phyloP scores from a whole-genome alignment of 305 asterid species.

The Fraxinus greggii region DNA sequence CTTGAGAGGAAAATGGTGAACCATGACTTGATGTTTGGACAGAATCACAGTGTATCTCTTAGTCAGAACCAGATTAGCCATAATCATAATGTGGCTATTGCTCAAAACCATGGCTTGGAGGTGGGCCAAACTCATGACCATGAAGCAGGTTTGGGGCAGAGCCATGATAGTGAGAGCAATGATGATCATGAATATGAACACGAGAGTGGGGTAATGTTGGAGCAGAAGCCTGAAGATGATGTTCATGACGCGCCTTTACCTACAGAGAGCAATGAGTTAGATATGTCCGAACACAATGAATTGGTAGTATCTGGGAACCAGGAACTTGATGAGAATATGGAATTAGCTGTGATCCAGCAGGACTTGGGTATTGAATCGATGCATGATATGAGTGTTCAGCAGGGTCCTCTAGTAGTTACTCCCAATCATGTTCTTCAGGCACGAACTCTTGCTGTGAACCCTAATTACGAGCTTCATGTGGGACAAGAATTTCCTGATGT shows the following conservation, averaged over 20 bases:
- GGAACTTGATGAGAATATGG: slow-evolving; percentile 78
- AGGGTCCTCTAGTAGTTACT: slow-evolving; percentile 46
- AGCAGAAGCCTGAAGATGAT: slow-evolving; percentile 59
- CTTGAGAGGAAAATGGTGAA: slow-evolving; percentile 42
- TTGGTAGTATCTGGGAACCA: slow-evolving; percentile 50
- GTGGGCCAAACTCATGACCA: slow-evolving; percentile 50
- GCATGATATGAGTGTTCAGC: slow-evolving; percentile 52
- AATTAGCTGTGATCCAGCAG: slow-evolving; percentile 61
- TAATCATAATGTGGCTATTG: slow-evolving; percentile 45
- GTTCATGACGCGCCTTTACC: slow-evolving; percentile 48
- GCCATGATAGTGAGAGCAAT: slow-evolving; percentile 37
- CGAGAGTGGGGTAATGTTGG: slow-evolving; percentile 48
- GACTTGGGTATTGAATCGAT: slow-evolving; percentile 55
- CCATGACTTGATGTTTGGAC: slow-evolving; percentile 57
- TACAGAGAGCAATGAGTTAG: slow-evolving; percentile 49
- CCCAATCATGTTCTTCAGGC: slow-evolving; percentile 73
- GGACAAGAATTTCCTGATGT: slow-evolving; percentile 98
- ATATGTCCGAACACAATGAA: slow-evolving; percentile 58
- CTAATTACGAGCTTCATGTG: slow-evolving; percentile 77
- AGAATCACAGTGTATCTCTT: slow-evolving; percentile 40
- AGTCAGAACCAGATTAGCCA: slow-evolving; percentile 60
- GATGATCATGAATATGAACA: slow-evolving; percentile 46
- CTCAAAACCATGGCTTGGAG: slow-evolving; percentile 52
- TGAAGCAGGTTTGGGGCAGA: slow-evolving; percentile 45
- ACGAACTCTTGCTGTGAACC: slow-evolving; percentile 54